Conservation (phyloP, 371 early-diverging fungal genomes). For the Mucor saturninus region DNA sequence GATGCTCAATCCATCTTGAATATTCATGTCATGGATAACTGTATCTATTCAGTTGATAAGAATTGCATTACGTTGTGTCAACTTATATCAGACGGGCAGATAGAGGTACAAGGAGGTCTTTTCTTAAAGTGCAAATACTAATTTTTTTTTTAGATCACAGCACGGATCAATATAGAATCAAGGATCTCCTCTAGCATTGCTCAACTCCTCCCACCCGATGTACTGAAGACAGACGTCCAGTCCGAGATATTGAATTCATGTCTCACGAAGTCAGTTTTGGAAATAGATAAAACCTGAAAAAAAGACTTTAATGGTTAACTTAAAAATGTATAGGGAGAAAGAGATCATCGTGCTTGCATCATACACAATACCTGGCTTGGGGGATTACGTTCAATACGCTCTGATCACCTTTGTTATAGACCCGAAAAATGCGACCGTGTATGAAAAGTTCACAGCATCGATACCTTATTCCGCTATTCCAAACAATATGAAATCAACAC, state of each 20-base stretch:
- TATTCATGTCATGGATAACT: neutral
- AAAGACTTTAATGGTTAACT: too few relatives aligned
- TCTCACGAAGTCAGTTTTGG: too few relatives aligned
- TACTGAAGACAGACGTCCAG: too few relatives aligned
- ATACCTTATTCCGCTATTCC: slow-evolving; percentile 18
- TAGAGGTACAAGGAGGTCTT: neutral
- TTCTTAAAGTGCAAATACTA: too few relatives aligned
- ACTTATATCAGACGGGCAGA: neutral
- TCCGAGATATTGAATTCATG: too few relatives aligned
- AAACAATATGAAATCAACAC: neutral
- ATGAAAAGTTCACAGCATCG: slow-evolving; percentile 7
- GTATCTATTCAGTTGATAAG: slow-evolving; percentile 1
- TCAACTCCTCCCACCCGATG: too few relatives aligned
- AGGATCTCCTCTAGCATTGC: too few relatives aligned
- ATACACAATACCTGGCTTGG: slow-evolving; percentile 15
- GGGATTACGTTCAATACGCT: slow-evolving; percentile 21
- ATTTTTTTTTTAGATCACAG: too few relatives aligned
- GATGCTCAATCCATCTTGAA: slow-evolving; percentile 5
- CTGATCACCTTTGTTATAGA: slow-evolving; percentile 2
- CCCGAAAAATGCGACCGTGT: neutral
- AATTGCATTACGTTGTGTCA: neutral
- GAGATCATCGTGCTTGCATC: slow-evolving; percentile 8
- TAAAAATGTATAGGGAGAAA: slow-evolving; percentile 10
- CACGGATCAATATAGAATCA: too few relatives aligned
- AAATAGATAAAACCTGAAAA: too few relatives aligned